These are phyloP conservation scores for Plectosphaerella plurivora DNA, from an alignment of 2,329 filamentous ascomycete species.

Conservation along the genomic window DNA sequence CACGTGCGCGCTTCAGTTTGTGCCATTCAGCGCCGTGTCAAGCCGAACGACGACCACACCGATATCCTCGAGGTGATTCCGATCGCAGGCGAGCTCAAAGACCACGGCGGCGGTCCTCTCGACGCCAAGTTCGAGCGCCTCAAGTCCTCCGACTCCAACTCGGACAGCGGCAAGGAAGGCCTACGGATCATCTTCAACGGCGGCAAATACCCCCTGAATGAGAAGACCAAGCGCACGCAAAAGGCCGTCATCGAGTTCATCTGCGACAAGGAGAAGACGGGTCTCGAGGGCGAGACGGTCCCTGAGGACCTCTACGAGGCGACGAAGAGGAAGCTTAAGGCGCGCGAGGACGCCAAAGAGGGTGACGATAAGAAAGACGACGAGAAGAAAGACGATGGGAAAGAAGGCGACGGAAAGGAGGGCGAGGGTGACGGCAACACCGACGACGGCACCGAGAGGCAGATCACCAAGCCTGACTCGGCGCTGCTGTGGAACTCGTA, in stretches of 20 bases:
- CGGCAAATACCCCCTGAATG: conserved; percentile 50
- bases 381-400: conserved; percentile 25
- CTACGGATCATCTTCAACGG: conserved; percentile 64
- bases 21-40: conserved; percentile 60
- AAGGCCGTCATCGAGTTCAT: conserved; percentile 80
- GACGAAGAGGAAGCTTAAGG: conserved; percentile 17
- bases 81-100: conserved; percentile 67
- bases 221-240: conserved; percentile 55
- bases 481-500: conserved; percentile 78
- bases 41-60: conserved; percentile 39
- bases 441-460: conserved; percentile 39
- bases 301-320: conserved; percentile 46
- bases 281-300: conserved; percentile 64
- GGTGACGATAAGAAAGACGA: conserved; percentile 27
- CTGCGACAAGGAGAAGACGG: conserved; percentile 69
- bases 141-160: conserved; percentile 57
- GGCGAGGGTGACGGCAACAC: conserved; percentile 30
- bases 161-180: conserved; percentile 67
- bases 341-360: conserved; percentile 20
- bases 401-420: conserved; percentile 27
- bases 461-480: conserved; percentile 49
- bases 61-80: conserved; percentile 57
- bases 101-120: conserved; percentile 52
- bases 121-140: conserved; percentile 65
- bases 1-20: conserved; percentile 53